Evolutionary conservation across 2,329 filamentous ascomycete genomes (phyloP).

Genomic region (Aspergillus japonicus): DNA sequence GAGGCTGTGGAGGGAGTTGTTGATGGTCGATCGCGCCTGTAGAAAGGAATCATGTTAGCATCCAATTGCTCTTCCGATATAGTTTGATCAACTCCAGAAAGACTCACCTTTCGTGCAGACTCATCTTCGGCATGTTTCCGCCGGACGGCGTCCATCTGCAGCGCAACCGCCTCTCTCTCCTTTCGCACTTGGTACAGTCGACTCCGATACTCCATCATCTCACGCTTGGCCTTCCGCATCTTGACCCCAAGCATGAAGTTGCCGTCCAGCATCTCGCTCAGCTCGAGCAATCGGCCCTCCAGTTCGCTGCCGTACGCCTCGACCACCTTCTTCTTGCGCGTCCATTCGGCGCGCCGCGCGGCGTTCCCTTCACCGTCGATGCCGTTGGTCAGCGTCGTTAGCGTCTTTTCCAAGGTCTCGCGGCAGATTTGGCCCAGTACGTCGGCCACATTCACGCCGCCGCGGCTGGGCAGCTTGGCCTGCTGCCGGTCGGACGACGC

Average conservation of each 20-base stretch:
- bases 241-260: constrained; percentile 48
- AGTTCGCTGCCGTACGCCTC: constrained; percentile 50
- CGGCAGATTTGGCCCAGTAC: constrained; percentile 52
- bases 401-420: constrained; percentile 49
- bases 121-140: constrained; percentile 42
- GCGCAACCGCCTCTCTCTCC: constrained; percentile 49
- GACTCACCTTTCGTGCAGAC: constrained; percentile 34
- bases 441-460: constrained; percentile 53
- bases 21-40: constrained; percentile 41
- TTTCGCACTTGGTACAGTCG: constrained; percentile 50
- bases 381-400: constrained; percentile 43
- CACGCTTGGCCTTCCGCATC: constrained; percentile 46
- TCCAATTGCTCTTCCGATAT: background rate
- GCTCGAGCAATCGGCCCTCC: constrained; percentile 50
- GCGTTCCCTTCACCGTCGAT: constrained; percentile 42
- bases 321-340: constrained; percentile 48
- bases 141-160: constrained; percentile 52
- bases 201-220: constrained; percentile 46
- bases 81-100: background rate
- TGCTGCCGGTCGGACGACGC: constrained; percentile 34
- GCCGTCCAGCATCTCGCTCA: constrained; percentile 54
- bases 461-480: constrained; percentile 39
- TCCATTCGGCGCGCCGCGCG: constrained; percentile 41
- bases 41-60: background rate
- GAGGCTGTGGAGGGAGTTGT: constrained; percentile 43